These are phyloP conservation scores for Mortierella alpina DNA, from an alignment of 192 early-diverging fungal species.

Conservation along the genomic window DNA sequence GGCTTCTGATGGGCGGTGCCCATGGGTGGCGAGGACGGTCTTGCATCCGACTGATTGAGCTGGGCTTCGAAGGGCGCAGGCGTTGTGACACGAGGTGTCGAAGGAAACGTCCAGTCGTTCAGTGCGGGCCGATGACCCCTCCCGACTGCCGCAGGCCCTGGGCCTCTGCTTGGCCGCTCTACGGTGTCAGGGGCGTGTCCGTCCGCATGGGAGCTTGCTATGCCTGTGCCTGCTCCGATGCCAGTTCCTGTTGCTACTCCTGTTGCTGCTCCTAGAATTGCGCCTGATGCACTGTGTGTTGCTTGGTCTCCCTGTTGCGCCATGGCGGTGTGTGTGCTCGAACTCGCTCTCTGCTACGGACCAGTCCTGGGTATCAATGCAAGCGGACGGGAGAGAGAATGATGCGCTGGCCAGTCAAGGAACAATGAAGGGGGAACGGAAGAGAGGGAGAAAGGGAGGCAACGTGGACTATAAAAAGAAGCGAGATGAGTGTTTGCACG, in stretches of 20 bases:
- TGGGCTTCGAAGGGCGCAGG: slow-evolving; percentile 30
- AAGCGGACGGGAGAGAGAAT: no score
- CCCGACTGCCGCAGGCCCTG: slow-evolving; percentile 16
- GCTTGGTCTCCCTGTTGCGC: slow-evolving; percentile 17
- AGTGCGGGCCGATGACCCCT: slow-evolving; percentile 41
- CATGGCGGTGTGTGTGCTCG: background rate
- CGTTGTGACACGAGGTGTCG: slow-evolving; percentile 36
- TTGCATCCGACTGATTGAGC: background rate
- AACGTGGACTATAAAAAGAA: no score
- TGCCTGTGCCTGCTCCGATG: background rate
- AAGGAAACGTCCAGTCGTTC: slow-evolving; percentile 53
- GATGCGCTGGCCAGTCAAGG: no score
- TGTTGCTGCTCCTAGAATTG: background rate
- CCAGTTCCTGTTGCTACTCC: background rate
- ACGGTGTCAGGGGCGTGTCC: no score
- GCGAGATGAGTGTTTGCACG: no score
- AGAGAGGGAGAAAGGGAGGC: no score
- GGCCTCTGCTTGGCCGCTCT: background rate
- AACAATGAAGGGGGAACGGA: no score
- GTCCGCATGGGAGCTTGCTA: background rate
- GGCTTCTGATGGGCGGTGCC: slow-evolving; percentile 8
- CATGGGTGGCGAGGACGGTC: slow-evolving; percentile 18
- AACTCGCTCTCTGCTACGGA: no score
- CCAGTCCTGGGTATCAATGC: no score
- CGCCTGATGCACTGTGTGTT: background rate